These are phyloP conservation scores for Earliella scabrosa DNA, from an alignment of 1,284 basidiomycete species.

Conservation along the genomic window DNA sequence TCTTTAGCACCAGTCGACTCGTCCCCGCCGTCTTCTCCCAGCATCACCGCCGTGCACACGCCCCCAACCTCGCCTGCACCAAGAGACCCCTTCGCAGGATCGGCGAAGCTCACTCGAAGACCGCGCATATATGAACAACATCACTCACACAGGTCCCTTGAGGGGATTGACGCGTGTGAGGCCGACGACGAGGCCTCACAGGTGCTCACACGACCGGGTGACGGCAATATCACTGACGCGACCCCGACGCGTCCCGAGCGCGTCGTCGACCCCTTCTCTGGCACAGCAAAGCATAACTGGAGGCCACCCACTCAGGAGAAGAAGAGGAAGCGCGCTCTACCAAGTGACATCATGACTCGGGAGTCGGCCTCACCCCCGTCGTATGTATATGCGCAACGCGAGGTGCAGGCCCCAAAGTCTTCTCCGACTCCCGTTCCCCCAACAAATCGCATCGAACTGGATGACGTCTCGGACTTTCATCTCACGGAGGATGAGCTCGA, in stretches of 20 bases:
- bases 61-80: slow-evolving; percentile 31
- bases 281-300: slow-evolving; percentile 26
- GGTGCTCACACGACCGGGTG: slow-evolving; percentile 8
- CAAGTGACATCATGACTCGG: slow-evolving; percentile 12
- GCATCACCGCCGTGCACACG: slow-evolving; percentile 9
- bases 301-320: slow-evolving; percentile 26
- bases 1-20: slow-evolving; percentile 19
- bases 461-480: slow-evolving; percentile 8
- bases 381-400: not conserved
- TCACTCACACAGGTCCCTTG: not conserved
- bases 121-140: slow-evolving; percentile 29
- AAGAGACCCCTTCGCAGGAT: slow-evolving; percentile 33
- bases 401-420: not conserved
- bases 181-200: not conserved
- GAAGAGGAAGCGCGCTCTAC: slow-evolving; percentile 15
- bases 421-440: slow-evolving; percentile 8
- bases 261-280: slow-evolving; percentile 25
- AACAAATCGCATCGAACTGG: not conserved
- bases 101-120: slow-evolving; percentile 29
- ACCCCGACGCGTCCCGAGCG: slow-evolving; percentile 18
- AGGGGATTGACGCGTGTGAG: not conserved
- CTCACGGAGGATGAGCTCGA: slow-evolving; percentile 17
- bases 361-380: slow-evolving; percentile 8
- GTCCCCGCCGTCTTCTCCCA: slow-evolving; percentile 20
- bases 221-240: slow-evolving; percentile 3